phyloP scores from a whole-genome alignment of 2,329 filamentous ascomycete species.

The Talaromyces sp. region DNA sequence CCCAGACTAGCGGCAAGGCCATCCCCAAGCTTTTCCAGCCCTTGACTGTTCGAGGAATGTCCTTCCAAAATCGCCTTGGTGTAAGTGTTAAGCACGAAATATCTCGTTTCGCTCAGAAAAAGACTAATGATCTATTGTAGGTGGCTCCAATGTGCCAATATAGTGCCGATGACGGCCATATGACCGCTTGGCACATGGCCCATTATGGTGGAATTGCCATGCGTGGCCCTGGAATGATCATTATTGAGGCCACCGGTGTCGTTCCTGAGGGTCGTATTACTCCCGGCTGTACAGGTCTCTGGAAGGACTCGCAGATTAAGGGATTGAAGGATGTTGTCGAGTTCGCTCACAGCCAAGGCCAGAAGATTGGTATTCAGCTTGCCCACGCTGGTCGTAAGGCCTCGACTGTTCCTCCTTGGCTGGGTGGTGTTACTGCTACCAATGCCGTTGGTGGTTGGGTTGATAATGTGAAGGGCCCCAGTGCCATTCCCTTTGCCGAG shows the following conservation, averaged over 20 bases:
- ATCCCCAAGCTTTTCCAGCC: conserved; percentile 62
- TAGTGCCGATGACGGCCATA: conserved; percentile 68
- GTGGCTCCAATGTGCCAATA: conserved; percentile 66
- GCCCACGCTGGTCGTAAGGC: conserved; percentile 75
- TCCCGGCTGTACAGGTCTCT: conserved; percentile 64
- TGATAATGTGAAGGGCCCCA: conserved; percentile 59
- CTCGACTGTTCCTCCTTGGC: conserved; percentile 58
- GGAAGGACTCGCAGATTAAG: conserved; percentile 81
- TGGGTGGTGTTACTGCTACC: conserved; percentile 45
- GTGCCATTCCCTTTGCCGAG: conserved; percentile 64
- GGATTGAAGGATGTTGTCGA: conserved; percentile 70
- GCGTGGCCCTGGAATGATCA: conserved; percentile 73
- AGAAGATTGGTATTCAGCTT: conserved; percentile 79
- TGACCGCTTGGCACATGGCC: conserved; percentile 79
- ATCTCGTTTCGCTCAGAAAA: background rate
- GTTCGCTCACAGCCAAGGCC: conserved; percentile 77
- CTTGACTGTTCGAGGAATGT: conserved; percentile 60
- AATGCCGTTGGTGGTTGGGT: conserved; percentile 59
- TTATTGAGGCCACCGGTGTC: conserved; percentile 79
- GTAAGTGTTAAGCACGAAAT: conserved; percentile 31
- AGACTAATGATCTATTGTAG: conserved; percentile 14
- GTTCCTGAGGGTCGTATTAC: conserved; percentile 78
- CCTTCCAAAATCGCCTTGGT: conserved; percentile 67
- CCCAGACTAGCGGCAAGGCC: conserved; percentile 44
- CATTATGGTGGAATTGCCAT: conserved; percentile 79